Evolutionary conservation across 345 rosid species (phyloP).

Genomic region (Tarenaya hassleriana): DNA sequence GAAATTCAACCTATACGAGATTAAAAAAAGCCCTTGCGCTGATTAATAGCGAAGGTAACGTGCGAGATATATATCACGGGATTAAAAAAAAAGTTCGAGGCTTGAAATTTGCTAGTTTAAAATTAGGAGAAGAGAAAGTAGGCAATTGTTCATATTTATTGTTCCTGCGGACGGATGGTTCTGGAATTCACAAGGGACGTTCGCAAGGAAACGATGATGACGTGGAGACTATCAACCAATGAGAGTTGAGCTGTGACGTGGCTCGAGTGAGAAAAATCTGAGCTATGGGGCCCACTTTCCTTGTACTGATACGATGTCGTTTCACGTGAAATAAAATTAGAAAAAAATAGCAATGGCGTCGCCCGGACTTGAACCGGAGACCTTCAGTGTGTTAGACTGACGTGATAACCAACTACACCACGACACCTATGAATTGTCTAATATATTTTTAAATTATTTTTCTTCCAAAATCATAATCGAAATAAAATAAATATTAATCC

Average conservation of each 20-base stretch:
- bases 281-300: constrained; percentile 15
- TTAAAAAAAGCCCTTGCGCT: background rate
- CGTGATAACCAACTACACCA: constrained; percentile 91
- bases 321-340: background rate
- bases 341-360: constrained; percentile 21
- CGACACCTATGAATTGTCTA: constrained; percentile 36
- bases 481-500: no score
- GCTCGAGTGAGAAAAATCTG: constrained; percentile 1
- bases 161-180: constrained; percentile 15
- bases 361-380: constrained; percentile 78
- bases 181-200: constrained; percentile 19
- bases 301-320: constrained; percentile 14
- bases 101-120: background rate
- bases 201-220: constrained; percentile 27
- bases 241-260: constrained; percentile 34
- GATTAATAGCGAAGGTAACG: background rate
- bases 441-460: no score
- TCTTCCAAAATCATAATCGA: no score
- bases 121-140: constrained; percentile 3
- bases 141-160: background rate
- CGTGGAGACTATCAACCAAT: constrained; percentile 47
- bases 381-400: constrained; percentile 89
- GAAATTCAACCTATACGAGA: constrained; percentile 6
- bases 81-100: background rate
- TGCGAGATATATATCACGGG: constrained; percentile 10